A percentile compares a stretch with the other conserved stretches of the same genome.
phyloP scores from a whole-genome alignment of 164 flowering plant species.

The Berberis vulgaris region DNA sequence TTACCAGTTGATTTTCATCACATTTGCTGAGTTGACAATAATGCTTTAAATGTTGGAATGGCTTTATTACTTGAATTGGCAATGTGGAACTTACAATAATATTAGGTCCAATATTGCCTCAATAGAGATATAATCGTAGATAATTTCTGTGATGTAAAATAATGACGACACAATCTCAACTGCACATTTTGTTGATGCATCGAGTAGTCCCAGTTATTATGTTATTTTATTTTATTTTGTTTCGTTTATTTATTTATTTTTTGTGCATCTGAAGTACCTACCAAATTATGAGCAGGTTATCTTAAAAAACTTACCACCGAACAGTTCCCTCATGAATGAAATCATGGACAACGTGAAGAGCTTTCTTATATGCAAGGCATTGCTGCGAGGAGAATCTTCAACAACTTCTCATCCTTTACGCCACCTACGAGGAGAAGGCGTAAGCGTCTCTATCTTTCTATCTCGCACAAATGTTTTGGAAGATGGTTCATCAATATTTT shows the following conservation, averaged over 20 bases:
- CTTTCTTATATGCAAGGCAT: conserved; percentile 66
- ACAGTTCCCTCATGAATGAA: conserved; percentile 72
- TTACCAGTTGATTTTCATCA: too few relatives aligned
- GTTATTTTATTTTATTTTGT: too few relatives aligned
- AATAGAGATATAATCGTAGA: too few relatives aligned
- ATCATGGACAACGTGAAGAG: conserved; percentile 74
- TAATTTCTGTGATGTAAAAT: too few relatives aligned
- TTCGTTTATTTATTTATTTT: not conserved
- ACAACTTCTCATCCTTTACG: conserved; percentile 36
- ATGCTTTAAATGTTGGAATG: too few relatives aligned
- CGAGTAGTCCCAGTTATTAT: too few relatives aligned
- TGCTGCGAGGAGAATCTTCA: conserved; percentile 68
- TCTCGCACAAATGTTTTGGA: not conserved
- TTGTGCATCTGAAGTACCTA: not conserved
- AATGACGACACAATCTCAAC: too few relatives aligned
- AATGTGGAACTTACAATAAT: too few relatives aligned
- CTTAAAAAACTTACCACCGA: conserved; percentile 91
- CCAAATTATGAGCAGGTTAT: conserved; percentile 42
- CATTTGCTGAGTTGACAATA: too few relatives aligned
- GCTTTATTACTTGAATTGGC: too few relatives aligned
- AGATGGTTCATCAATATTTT: not conserved
- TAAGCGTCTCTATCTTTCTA: conserved; percentile 19
- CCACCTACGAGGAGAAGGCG: conserved; percentile 61
- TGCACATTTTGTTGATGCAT: too few relatives aligned
- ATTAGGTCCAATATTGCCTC: too few relatives aligned